A percentile compares a stretch with the other conserved stretches of the same genome.
phyloP scores from a whole-genome alignment of 805 yeast species.

The Starmerella apicola region DNA sequence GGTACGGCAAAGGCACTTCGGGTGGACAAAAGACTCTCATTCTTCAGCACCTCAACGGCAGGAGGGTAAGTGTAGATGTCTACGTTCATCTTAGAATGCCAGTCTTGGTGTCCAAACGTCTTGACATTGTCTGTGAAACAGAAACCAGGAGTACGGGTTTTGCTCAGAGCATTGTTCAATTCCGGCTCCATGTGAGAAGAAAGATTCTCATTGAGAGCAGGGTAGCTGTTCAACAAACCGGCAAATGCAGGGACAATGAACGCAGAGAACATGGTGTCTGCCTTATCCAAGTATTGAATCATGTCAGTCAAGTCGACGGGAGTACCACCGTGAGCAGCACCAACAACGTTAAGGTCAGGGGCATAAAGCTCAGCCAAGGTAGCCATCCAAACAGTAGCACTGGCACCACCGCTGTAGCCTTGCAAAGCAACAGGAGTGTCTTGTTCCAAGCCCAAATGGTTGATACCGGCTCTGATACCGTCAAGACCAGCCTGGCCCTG shows the following conservation, averaged over 20 bases:
- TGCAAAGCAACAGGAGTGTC: background rate
- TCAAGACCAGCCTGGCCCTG: constrained; percentile 18
- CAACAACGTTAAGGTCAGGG: constrained; percentile 21
- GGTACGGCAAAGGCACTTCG: constrained; percentile 8
- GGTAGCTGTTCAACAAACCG: constrained; percentile 20
- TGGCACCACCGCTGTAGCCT: constrained; percentile 10
- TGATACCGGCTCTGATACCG: constrained; percentile 4
- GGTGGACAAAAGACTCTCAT: constrained; percentile 1
- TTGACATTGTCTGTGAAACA: constrained; percentile 1
- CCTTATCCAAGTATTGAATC: constrained; percentile 11
- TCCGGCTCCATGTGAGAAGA: background rate
- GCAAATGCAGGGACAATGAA: constrained; percentile 20
- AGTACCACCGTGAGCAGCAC: no score
- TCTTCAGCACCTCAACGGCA: background rate
- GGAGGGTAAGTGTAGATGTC: constrained; percentile 2
- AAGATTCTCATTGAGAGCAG: constrained; percentile 6
- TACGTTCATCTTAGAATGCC: background rate
- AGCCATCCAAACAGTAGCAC: constrained; percentile 26
- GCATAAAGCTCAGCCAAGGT: constrained; percentile 22
- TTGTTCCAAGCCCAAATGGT: background rate
- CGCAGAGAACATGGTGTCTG: constrained; percentile 16
- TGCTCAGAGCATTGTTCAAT: background rate
- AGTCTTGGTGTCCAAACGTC: background rate
- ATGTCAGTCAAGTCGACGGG: constrained; percentile 15
- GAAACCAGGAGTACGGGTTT: background rate